Base-by-base conservation (phyloP, 495 filamentous ascomycete genomes). In the Melanomma pulvis-pyrius region DNA sequence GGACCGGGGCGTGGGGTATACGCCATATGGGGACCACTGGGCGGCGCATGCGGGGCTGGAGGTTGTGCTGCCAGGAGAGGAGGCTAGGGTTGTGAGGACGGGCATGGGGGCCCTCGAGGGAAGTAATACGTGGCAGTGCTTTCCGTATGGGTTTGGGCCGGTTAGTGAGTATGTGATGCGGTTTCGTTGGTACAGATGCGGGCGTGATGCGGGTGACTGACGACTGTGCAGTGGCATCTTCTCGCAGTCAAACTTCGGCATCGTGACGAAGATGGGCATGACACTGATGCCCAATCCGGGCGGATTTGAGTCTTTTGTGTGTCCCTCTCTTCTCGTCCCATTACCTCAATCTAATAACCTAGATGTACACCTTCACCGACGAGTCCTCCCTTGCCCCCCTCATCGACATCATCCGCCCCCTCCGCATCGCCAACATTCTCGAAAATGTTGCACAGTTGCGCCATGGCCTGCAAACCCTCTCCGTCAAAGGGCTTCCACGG, bases 31-130 rank as follows among this genome's bases (percentile, higher is more conserved):
- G 13, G 74, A 79, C 9, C 82, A 84, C 53, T 80, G 81, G 67
- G 80, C 81, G 32, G 73, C 72, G 59, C 77, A 81, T 41, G 76
- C 75, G 7, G 82, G 80, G 7, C 68, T 84, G 65, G 82, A 84
- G 46, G 77, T 83, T 11, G 78, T 83, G 58, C 76, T 83, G 9
- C 79, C 82, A 9, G 75, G 77, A 29, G 80, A 79, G 53, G 79
- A 80, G 32, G 60, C 82, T 13, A n/a, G 25, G 13, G 49, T 60
- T 7, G 67, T 84, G 1, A 73, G 81, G 32, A 84, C 82, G 7
- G 82, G 82, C 0, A 82, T 83, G 69, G 83, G 74, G 26, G 80
- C 80, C 24, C 78, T 83, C 59, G 70, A 41, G 12, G 59, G 58
- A 1, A 47, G 51, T 9, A 68, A 68, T 59, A 68, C 65, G 9